Evolutionary conservation across 768 basidiomycete species (phyloP).

Genomic region (Pleurotus djamor): DNA sequence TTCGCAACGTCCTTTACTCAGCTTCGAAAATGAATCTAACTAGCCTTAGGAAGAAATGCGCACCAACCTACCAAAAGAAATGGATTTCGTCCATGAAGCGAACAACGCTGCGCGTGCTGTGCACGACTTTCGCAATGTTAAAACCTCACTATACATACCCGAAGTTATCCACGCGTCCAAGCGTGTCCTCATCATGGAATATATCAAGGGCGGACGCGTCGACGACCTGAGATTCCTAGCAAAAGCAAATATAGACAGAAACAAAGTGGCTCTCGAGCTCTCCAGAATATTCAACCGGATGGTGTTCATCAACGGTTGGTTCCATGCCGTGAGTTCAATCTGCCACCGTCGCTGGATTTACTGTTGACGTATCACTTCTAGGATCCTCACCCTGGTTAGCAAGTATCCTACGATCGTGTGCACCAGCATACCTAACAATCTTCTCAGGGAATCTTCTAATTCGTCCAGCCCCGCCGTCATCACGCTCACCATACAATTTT

Average conservation of each 20-base stretch:
- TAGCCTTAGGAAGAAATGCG: constrained; percentile 84
- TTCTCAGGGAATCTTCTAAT: constrained; percentile 84
- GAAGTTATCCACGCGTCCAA: constrained; percentile 77
- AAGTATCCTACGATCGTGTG: not conserved
- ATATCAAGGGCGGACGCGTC: constrained; percentile 83
- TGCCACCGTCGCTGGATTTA: not conserved
- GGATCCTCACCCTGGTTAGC: constrained; percentile 84
- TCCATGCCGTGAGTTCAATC: constrained; percentile 61
- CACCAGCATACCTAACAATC: not conserved
- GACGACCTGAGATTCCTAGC: constrained; percentile 87
- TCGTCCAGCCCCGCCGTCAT: constrained; percentile 58
- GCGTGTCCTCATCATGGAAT: constrained; percentile 94
- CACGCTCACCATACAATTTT: constrained; percentile 88
- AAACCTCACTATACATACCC: constrained; percentile 87
- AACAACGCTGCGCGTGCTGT: constrained; percentile 72
- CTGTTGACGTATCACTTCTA: constrained; percentile 22
- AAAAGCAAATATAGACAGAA: constrained; percentile 82
- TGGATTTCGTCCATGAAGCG: constrained; percentile 94
- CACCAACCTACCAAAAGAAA: constrained; percentile 86
- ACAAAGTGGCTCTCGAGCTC: constrained; percentile 89
- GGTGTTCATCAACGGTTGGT: constrained; percentile 95
- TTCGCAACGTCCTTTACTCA: constrained; percentile 19
- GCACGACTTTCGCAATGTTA: constrained; percentile 66
- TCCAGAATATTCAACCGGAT: constrained; percentile 90
- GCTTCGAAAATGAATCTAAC: constrained; percentile 23